Evolutionary conservation across 2,329 filamentous ascomycete genomes (phyloP).

Genomic region (Trichoderma sp.): DNA sequence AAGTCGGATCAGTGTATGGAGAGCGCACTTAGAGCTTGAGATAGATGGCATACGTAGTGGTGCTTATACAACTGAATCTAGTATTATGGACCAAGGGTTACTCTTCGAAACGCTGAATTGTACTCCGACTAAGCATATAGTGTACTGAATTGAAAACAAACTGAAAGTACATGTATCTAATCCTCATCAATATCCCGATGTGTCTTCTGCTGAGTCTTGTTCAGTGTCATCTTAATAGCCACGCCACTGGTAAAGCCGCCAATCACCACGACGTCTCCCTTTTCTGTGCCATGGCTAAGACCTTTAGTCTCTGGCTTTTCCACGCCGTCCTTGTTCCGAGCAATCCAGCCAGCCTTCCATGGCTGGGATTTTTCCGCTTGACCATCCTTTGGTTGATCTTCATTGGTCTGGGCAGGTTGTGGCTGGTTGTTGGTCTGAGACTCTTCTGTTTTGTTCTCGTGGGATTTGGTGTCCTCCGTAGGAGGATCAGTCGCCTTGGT

Average conservation of each 20-base stretch:
- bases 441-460: no score
- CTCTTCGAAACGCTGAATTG: no score
- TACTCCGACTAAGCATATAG: no score
- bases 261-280: neutral
- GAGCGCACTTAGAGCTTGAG: neutral
- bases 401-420: neutral
- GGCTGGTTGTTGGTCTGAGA: neutral
- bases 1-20: neutral
- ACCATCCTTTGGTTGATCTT: neutral
- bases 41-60: neutral
- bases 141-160: no score
- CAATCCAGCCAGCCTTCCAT: constrained; percentile 6
- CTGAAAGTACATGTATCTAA: no score
- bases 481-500: neutral
- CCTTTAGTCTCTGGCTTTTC: neutral
- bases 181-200: no score
- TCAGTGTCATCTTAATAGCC: neutral
- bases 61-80: no score
- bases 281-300: neutral
- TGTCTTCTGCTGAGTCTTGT: no score
- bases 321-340: neutral
- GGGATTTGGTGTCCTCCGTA: no score
- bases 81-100: no score
- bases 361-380: neutral
- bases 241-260: constrained; percentile 6